phyloP scores from a whole-genome alignment of 1,284 basidiomycete species.

The Albatrellus sp. region DNA sequence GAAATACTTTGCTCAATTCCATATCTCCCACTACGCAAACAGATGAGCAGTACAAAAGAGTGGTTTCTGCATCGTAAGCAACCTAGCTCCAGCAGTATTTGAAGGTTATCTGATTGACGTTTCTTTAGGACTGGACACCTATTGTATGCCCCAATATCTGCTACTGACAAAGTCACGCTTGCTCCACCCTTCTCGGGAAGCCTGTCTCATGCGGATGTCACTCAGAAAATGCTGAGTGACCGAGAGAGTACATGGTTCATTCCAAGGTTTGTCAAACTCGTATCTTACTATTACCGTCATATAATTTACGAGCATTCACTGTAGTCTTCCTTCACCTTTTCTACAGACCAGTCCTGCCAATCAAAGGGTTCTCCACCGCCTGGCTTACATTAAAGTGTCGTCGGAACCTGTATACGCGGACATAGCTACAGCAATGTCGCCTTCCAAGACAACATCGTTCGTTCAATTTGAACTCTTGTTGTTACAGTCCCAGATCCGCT shows the following conservation, averaged over 20 bases:
- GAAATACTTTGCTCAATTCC: too few relatives aligned
- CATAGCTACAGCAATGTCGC: not conserved
- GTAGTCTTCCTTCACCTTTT: slow-evolving; percentile 34
- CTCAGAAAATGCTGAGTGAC: not conserved
- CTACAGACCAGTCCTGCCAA: slow-evolving; percentile 22
- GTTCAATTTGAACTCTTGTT: slow-evolving; percentile 18
- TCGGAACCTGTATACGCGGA: not conserved
- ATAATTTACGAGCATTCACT: slow-evolving; percentile 1
- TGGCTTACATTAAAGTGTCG: slow-evolving; percentile 37
- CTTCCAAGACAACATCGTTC: slow-evolving; percentile 1
- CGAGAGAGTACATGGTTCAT: not conserved
- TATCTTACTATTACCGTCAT: not conserved
- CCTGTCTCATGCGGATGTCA: not conserved
- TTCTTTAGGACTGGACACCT: slow-evolving; percentile 1
- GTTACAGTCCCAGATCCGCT: slow-evolving; percentile 6
- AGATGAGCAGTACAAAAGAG: not conserved
- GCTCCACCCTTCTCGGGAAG: not conserved
- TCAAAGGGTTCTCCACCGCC: slow-evolving; percentile 34
- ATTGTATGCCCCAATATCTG: not conserved
- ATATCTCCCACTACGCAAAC: not conserved
- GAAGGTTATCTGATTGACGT: not conserved
- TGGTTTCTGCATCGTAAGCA: not conserved
- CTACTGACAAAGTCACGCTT: not conserved
- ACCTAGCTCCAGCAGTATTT: not conserved
- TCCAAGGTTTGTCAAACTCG: slow-evolving; percentile 27